Evolutionary conservation across 208 protist species (phyloP).

Genomic region (Naegleria gruberi): DNA sequence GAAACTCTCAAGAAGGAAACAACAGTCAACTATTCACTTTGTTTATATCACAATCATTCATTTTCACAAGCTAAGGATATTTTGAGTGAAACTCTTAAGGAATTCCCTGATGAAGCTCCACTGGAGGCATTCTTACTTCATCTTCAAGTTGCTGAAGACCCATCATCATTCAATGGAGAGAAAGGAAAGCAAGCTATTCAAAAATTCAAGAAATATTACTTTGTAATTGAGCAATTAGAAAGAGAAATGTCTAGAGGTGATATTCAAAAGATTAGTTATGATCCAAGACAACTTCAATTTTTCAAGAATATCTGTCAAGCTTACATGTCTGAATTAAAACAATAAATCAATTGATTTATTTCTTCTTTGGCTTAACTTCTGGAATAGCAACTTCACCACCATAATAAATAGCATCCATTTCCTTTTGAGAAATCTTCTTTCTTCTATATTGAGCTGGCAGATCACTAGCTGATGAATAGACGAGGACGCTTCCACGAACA

Average conservation of each 20-base stretch:
- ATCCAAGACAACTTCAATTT: neutral
- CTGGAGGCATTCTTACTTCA: neutral
- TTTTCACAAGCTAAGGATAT: neutral
- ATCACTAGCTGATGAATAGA: neutral
- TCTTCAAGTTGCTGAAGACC: neutral
- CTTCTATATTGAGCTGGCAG: neutral
- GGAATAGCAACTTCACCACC: neutral
- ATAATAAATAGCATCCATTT: neutral
- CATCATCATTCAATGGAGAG: neutral
- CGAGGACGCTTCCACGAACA: neutral
- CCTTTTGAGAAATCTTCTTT: neutral
- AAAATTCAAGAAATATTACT: neutral
- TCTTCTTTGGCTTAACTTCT: neutral
- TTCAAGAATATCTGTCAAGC: neutral
- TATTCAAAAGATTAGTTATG: neutral
- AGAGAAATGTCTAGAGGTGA: neutral
- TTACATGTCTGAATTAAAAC: neutral
- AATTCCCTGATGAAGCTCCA: neutral
- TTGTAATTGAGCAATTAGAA: neutral
- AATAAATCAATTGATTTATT: neutral
- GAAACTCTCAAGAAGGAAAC: neutral
- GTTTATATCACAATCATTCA: neutral
- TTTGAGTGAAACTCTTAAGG: neutral
- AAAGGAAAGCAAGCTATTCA: neutral
- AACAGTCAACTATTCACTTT: neutral